Evolutionary conservation across 176 grass and related monocot species (phyloP).

Genomic region (Pontederia paniculata): DNA sequence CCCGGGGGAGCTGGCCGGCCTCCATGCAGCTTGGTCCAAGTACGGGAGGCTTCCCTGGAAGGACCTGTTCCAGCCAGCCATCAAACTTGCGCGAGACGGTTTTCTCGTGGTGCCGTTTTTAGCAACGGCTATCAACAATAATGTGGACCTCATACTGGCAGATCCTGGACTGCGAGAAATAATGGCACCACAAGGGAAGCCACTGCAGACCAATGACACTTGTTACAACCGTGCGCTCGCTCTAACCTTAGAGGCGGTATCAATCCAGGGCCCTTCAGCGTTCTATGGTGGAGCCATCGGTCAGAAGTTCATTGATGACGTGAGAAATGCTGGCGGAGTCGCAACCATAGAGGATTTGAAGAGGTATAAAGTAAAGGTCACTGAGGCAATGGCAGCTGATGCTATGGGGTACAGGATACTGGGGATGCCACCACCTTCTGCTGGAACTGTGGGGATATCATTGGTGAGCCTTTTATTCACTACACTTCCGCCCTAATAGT

Average conservation of each 20-base stretch:
- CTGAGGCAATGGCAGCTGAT: conserved; percentile 29
- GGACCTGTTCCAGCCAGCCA: conserved; percentile 55
- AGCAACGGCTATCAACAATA: conserved; percentile 23
- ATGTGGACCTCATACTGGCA: conserved; percentile 27
- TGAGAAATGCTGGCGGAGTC: conserved; percentile 41
- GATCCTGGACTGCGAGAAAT: conserved; percentile 69
- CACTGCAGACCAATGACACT: conserved; percentile 41
- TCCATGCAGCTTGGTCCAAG: conserved; percentile 53
- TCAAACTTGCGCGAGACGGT: conserved; percentile 56
- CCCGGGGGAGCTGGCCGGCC: conserved; percentile 74
- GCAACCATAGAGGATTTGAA: conserved; percentile 45
- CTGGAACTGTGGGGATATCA: conserved; percentile 57
- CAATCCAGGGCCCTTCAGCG: conserved; percentile 32
- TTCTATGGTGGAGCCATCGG: conserved; percentile 59
- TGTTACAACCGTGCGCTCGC: conserved; percentile 72
- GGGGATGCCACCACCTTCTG: conserved; percentile 85
- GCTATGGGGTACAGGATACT: conserved; percentile 70
- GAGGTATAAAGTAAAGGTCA: conserved; percentile 37
- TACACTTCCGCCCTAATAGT: background rate
- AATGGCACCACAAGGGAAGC: conserved; percentile 40
- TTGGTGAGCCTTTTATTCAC: conserved; percentile 39
- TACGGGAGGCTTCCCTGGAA: conserved; percentile 63
- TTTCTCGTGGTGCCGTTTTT: conserved; percentile 35
- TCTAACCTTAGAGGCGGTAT: conserved; percentile 34
- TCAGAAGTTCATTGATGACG: conserved; percentile 35